Base-by-base conservation (phyloP, 1,284 basidiomycete species). In the Ceratorhiza oryzae-sativae region DNA sequence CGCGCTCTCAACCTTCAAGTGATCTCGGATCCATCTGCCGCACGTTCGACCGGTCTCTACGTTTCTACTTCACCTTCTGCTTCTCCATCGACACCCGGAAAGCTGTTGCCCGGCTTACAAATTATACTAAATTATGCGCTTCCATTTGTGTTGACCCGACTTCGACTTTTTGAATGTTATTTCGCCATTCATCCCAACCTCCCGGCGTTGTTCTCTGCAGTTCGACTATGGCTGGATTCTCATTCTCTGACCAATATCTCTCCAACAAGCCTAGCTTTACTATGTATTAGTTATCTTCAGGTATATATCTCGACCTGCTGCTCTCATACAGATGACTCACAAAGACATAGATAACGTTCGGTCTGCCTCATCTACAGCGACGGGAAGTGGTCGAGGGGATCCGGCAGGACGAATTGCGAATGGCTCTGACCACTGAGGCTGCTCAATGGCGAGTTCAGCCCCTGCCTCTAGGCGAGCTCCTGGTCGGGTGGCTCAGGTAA, bases 281-380 rank as follows among this genome's bases (percentile, higher is more conserved):
- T 70, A 27, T 70, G 67, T 59, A 70, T 70, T 34, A 42, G 53
- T 45, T 70, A 70, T 48, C 53, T 70, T 36, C 67, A 70, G 67
- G 67, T 70, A 55, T 30, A 25, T 63, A n/a, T 41, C 27, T 12
- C 36, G 30, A 20, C 23, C 39, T n/a, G 27, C 36, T 15, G 25
- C 15, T 18, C n/a, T 10, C n/a, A 45, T n/a, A 42, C 13, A n/a
- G 18, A 8, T 34, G 15, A 46, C 23, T 70, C 5, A 23, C 20
- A n/a, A 1, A 27, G 42, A 23, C 12, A 41, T 32, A 70, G 67
- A 70, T 56, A 12, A 70, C 39, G 34, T 70, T 70, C 23, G 67
- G 67, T 13, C 49, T 70, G 8, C 67, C 67, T 23, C 56, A 70
- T 42, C 55, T 70, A 13, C 67, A 70, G 32, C 67, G 67, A 27